Base-by-base conservation (phyloP, 345 rosid genomes). In the Bretschneidera sinensis region DNA sequence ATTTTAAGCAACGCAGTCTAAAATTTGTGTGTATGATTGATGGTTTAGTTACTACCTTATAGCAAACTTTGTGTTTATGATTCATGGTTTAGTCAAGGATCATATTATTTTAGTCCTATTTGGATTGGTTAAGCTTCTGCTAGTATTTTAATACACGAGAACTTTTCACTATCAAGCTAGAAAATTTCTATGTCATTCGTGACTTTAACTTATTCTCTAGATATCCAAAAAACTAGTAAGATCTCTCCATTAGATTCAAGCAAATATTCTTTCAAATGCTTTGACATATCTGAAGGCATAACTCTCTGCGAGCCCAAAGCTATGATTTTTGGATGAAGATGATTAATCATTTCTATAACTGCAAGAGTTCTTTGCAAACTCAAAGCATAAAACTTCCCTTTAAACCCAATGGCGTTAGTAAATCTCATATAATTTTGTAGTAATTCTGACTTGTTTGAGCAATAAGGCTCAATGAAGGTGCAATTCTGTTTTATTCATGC, bases 331-430 rank as follows among this genome's bases (percentile, higher is more conserved):
- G 60, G 1, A 55, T 57, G n/a, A n/a, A n/a, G 17, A 49, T 16
- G 47, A 56, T 48, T 65, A 24, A 24, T 39, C 2, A 18, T 60
- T 31, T 65, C 75, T 0, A 79, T 43, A 48, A 72, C 54, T 0
- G 60, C 76, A 0, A 75, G 63, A 0, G 64, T 75, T 55, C 78
- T 78, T 24, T 70, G 60, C 59, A 50, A 19, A 48, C 83, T 72
- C 71, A 73, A 48, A 13, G 59, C 76, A 54, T 70, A 76, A 43
- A 79, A n/a, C n/a, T n/a, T n/a, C n/a, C n/a, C n/a, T n/a, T n/a
- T n/a, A n/a, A n/a, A n/a, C n/a, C n/a, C n/a, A n/a, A n/a, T n/a
- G n/a, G n/a, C n/a, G n/a, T n/a, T n/a, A n/a, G n/a, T n/a, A n/a
- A n/a, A n/a, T n/a, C n/a, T n/a, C n/a, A n/a, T n/a, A n/a, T n/a